These are phyloP conservation scores for Kockiozyma suomiensis DNA, from an alignment of 805 yeast genomes.

Conservation along the genomic window DNA sequence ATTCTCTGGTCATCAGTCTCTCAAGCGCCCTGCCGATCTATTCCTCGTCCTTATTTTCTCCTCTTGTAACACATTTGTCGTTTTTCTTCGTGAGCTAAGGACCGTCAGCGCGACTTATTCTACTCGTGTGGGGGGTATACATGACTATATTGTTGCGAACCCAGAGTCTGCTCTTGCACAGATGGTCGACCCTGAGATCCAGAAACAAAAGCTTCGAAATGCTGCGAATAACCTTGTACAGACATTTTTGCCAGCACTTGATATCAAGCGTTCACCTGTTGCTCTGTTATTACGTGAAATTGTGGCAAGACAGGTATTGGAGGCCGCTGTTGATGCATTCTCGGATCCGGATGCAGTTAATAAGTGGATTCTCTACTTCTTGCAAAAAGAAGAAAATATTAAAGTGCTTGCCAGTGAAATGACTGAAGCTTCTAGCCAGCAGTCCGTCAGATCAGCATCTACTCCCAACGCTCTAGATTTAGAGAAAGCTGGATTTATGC, in stretches of 20 bases:
- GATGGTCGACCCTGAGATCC: conserved; percentile 34
- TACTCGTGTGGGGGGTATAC: conserved; percentile 23
- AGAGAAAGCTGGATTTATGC: conserved; percentile 8
- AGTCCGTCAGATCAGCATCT: not conserved
- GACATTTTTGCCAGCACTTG: conserved; percentile 31
- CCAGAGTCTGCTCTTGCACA: conserved; percentile 37
- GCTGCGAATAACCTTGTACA: conserved; percentile 34
- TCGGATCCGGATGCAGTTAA: conserved; percentile 35
- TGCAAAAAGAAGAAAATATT: conserved; percentile 30
- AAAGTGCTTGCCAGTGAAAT: conserved; percentile 24
- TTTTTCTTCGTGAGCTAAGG: conserved; percentile 34
- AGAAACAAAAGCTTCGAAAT: conserved; percentile 28
- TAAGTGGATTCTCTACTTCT: conserved; percentile 31
- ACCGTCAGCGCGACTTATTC: conserved; percentile 25
- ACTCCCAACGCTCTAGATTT: not conserved
- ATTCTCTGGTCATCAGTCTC: conserved; percentile 25
- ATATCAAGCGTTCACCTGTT: conserved; percentile 32
- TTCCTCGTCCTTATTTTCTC: conserved; percentile 33
- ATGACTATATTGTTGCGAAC: conserved; percentile 33
- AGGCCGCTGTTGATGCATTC: conserved; percentile 29
- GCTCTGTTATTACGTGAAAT: conserved; percentile 32
- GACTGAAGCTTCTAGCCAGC: not conserved
- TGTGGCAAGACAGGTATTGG: conserved; percentile 30
- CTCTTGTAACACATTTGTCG: conserved; percentile 33
- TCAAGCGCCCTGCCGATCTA: conserved; percentile 32